Evolutionary conservation across 345 rosid genomes (phyloP).

Genomic region (Eucalyptus cladocalyx): DNA sequence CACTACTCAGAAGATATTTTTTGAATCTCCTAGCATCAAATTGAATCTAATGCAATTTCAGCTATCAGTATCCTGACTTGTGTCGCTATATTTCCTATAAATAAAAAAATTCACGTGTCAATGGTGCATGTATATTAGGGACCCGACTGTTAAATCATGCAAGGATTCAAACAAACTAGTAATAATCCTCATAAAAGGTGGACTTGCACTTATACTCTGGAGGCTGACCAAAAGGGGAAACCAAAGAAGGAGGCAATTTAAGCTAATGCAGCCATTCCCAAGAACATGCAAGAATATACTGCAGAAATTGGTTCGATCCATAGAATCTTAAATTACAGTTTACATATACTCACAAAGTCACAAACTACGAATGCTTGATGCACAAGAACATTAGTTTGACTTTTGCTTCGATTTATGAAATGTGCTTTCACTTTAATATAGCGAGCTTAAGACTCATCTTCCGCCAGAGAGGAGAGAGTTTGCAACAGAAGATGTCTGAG

Average conservation of each 20-base stretch:
- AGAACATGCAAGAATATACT: background rate
- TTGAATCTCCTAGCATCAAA: background rate
- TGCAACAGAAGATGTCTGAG: background rate
- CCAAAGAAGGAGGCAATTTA: background rate
- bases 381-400: background rate
- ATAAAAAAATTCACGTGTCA: background rate
- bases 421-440: background rate
- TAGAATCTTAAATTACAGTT: background rate
- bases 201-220: too few species aligned
- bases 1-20: background rate
- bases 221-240: background rate
- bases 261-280: background rate
- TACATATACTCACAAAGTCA: background rate
- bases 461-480: background rate
- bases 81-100: background rate
- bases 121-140: background rate
- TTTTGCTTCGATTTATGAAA: background rate
- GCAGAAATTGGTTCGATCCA: background rate
- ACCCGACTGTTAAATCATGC: background rate
- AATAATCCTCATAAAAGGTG: too few species aligned
- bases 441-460: background rate
- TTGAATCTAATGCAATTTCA: background rate
- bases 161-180: too few species aligned
- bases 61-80: background rate
- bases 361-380: background rate